Percentiles rank a stretch among this genome's conserved stretches.
Conservation (phyloP, 2,329 filamentous ascomycete genomes). For the Fusarium concolor region DNA sequence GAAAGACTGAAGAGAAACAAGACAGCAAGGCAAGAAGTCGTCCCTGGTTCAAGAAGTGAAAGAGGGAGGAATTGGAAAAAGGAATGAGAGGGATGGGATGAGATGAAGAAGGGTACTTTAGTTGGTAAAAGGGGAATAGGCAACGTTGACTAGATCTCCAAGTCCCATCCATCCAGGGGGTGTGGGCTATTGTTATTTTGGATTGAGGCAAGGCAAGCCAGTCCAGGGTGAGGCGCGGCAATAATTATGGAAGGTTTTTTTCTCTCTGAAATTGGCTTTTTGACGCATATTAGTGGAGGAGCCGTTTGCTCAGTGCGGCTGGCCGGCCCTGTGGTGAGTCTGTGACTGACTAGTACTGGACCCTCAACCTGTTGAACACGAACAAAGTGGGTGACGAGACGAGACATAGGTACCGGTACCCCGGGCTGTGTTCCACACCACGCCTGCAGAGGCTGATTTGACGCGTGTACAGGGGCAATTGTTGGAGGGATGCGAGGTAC, state of each 20-base stretch:
- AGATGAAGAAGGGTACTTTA: conserved; percentile 30
- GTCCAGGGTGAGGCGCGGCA: conserved; percentile 46
- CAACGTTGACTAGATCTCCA: conserved; percentile 27
- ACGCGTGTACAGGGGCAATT: conserved; percentile 42
- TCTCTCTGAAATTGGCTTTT: conserved; percentile 46
- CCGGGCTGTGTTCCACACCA: conserved; percentile 22
- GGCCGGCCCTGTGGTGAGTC: conserved; percentile 1
- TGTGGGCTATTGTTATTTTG: conserved; percentile 28
- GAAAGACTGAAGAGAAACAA: conserved; percentile 41
- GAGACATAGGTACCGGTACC: conserved; percentile 38
- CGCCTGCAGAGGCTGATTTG: conserved; percentile 15
- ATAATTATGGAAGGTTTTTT: conserved; percentile 45
- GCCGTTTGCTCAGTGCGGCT: background rate
- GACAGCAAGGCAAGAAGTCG: conserved; percentile 33
- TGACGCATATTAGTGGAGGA: conserved; percentile 36
- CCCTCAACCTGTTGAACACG: conserved; percentile 27
- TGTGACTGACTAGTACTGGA: conserved; percentile 11
- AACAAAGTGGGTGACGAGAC: conserved; percentile 25
- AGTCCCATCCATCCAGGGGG: conserved; percentile 34
- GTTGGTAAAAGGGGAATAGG: conserved; percentile 38
- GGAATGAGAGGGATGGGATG: conserved; percentile 19
- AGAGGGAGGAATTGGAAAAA: conserved; percentile 21
- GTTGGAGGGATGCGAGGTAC: conserved; percentile 32
- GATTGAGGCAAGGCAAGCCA: conserved; percentile 10
- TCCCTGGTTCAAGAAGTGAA: conserved; percentile 35